Base-by-base conservation (phyloP, 805 yeast genomes). In the Candida sanyiensis region DNA sequence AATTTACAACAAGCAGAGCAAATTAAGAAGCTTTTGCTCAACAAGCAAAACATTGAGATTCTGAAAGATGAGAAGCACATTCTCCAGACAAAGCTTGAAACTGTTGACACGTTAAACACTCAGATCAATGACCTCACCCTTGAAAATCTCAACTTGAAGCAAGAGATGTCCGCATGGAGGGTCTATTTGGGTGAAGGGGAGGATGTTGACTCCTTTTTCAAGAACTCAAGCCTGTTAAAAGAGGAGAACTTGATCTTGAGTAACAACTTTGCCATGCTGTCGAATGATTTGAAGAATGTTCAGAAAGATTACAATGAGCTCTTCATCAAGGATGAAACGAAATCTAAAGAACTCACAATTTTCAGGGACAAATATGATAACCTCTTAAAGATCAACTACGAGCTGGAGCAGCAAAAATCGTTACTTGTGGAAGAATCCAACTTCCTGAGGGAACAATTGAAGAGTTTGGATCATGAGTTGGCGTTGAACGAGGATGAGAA, bases 361-460 rank as follows among this genome's bases (percentile, higher is more conserved):
- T 18, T 60, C 43, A 35, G 59, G 45, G 33, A 40, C 28, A 25
- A 57, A 42, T 43, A 58, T 51, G 45, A 49, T 39, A 28, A 59
- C 38, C 35, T 61, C 27, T 52, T 55, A 17, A 62, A 53, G 39
- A 39, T 66, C 6, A 64, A 63, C 35, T 57, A 43, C 58, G 71
- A 78, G 39, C 53, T 73, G 6, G 74, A 75, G 35, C 70, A 72
- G 38, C 80, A 77, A 41, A 67, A 67, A 37, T 51, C 62, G 3
- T 59, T 81, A 30, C 71, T 79, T n/a, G 50, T 62, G 18, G 75
- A 73, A 44, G 89, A 83, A 51, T 69, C 78, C 21, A 73, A 68
- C 38, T 67, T 77, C 41, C 59, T 83, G 38, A 64, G 83, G 42
- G 66, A 66, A 28, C 80, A 77, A 56, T 54, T 82, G 36, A 70